These are phyloP conservation scores for Bonia amplexicaulis DNA, from an alignment of 176 grass and related monocot genomes.

Conservation along the genomic window DNA sequence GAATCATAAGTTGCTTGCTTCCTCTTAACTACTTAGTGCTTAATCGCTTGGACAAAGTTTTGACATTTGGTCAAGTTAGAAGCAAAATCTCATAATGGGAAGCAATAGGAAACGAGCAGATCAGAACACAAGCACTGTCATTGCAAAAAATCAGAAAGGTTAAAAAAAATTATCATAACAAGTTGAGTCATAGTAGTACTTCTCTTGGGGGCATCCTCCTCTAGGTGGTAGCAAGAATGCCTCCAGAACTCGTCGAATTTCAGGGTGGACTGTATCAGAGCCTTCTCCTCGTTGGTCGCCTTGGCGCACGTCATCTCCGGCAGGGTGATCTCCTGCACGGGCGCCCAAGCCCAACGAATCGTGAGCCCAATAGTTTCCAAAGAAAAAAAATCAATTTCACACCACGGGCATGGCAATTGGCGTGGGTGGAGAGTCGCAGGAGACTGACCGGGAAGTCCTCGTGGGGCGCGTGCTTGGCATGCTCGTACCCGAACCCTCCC, in stretches of 20 bases:
- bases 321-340: slow-evolving; percentile 30
- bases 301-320: slow-evolving; percentile 30
- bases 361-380: not conserved
- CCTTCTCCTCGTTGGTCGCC: slow-evolving; percentile 19
- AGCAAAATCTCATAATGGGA: not conserved
- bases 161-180: not conserved
- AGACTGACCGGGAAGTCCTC: slow-evolving; percentile 43
- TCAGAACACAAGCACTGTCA: not conserved
- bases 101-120: not conserved
- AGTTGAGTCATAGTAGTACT: slow-evolving; percentile 20
- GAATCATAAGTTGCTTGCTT: not conserved
- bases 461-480: slow-evolving; percentile 19
- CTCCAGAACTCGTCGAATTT: slow-evolving; percentile 48
- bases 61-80: not conserved
- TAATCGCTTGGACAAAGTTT: not conserved
- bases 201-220: slow-evolving; percentile 39
- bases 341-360: not conserved
- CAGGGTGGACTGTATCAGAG: slow-evolving; percentile 8
- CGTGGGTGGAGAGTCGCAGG: not conserved
- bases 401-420: not conserved
- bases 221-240: slow-evolving; percentile 50
- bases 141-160: not conserved
- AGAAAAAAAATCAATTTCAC: not conserved
- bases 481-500: not conserved
- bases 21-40: not conserved